A percentile compares a stretch with the other conserved stretches of the same genome.
Evolutionary conservation across 768 basidiomycete species (phyloP).

Genomic region (Lyophyllum semitale): DNA sequence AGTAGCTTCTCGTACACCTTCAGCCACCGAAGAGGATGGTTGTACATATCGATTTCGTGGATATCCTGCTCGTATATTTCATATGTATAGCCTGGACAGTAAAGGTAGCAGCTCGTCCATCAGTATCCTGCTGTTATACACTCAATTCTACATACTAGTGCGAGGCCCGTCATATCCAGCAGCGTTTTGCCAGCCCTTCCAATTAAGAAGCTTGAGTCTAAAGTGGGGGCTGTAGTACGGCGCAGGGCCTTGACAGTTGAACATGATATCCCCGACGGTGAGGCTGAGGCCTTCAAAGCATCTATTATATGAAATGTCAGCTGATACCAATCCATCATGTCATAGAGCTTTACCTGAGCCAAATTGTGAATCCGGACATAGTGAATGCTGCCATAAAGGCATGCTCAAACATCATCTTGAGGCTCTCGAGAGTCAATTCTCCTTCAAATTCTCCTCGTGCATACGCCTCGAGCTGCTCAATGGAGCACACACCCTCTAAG

Average conservation of each 20-base stretch:
- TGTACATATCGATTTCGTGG: constrained; percentile 4
- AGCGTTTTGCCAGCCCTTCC: constrained; percentile 16
- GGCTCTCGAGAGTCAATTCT: not conserved
- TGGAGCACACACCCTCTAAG: constrained; percentile 24
- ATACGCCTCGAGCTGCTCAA: not conserved
- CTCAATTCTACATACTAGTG: not conserved
- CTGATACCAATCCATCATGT: too few species aligned
- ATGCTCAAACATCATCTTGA: constrained; percentile 20
- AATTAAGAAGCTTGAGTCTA: constrained; percentile 18
- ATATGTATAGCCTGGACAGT: constrained; percentile 22
- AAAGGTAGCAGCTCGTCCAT: not conserved
- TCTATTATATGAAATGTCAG: constrained; percentile 14
- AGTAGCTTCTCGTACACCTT: constrained; percentile 24
- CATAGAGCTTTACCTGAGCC: constrained; percentile 27
- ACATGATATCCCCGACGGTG: constrained; percentile 20
- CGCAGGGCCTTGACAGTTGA: constrained; percentile 13
- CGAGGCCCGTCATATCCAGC: not conserved
- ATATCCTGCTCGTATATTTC: constrained; percentile 36
- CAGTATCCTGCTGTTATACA: not conserved
- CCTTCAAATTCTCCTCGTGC: not conserved
- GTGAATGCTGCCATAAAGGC: constrained; percentile 28
- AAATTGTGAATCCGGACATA: constrained; percentile 26
- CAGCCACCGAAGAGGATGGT: constrained; percentile 6
- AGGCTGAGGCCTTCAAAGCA: constrained; percentile 31
- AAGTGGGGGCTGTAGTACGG: constrained; percentile 21